These are phyloP conservation scores for Leptographium wingfieldii DNA, from an alignment of 2,329 filamentous ascomycete genomes.

Conservation along the genomic window DNA sequence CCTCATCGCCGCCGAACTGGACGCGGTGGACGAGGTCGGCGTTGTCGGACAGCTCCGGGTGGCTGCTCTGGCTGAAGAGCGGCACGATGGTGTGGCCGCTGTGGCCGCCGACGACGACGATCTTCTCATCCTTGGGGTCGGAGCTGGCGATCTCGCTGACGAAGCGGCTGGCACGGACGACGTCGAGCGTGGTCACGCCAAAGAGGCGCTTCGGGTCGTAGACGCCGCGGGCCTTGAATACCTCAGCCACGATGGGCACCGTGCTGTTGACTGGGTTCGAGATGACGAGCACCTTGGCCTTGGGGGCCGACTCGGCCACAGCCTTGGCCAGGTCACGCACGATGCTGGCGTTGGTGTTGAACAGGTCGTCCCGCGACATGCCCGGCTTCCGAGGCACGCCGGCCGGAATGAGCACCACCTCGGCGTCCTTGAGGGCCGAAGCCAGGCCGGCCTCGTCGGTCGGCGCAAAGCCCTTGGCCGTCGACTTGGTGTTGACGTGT, in stretches of 20 bases:
- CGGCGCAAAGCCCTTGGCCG: conserved; percentile 78
- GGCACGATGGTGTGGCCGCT: conserved; percentile 97
- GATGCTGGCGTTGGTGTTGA: conserved; percentile 99
- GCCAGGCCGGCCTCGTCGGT: conserved; percentile 64
- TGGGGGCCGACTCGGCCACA: conserved; percentile 71
- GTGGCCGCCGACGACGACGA: conserved; percentile 95
- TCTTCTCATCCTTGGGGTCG: conserved; percentile 85
- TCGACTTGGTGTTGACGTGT: conserved; percentile 99
- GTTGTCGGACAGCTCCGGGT: conserved; percentile 71
- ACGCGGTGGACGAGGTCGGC: conserved; percentile 80
- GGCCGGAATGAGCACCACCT: conserved; percentile 94
- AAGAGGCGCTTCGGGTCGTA: conserved; percentile 99
- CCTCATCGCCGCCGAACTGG: conserved; percentile 98
- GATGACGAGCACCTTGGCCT: conserved; percentile 95
- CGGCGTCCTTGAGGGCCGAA: conserved; percentile 69
- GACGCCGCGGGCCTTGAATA: conserved; percentile 89
- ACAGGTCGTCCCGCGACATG: conserved; percentile 99
- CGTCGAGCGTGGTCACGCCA: conserved; percentile 97
- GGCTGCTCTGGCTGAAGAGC: conserved; percentile 85
- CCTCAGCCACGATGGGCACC: conserved; percentile 91
- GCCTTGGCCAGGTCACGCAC: conserved; percentile 97
- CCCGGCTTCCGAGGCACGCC: conserved; percentile 98
- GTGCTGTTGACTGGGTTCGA: conserved; percentile 99
- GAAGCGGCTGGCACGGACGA: conserved; percentile 95
- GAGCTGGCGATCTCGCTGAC: conserved; percentile 86